Percentiles rank a stretch among this genome's conserved stretches.
Evolutionary conservation across 2,329 filamentous ascomycete species (phyloP).

Genomic region (Parastagonospora avenae): DNA sequence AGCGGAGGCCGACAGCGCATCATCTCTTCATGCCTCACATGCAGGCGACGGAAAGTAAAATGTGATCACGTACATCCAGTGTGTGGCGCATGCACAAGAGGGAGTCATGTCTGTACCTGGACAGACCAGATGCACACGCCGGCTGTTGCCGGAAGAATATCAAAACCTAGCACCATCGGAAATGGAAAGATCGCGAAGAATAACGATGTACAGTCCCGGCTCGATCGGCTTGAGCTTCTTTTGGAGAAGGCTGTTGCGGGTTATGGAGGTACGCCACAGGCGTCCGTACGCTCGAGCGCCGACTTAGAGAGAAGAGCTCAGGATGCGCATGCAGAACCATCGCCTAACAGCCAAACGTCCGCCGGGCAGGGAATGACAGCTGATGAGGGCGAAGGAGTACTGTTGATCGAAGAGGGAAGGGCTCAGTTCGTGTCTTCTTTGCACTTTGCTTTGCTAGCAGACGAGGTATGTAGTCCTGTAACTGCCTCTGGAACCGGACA

Average conservation of each 20-base stretch:
- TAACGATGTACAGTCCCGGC: conserved; percentile 42
- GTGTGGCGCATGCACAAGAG: conserved; percentile 45
- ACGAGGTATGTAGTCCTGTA: conserved; percentile 36
- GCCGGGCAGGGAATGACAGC: conserved; percentile 43
- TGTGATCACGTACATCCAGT: conserved; percentile 47
- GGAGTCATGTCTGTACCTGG: conserved; percentile 45
- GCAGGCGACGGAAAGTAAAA: conserved; percentile 45
- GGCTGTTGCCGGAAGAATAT: conserved; percentile 26
- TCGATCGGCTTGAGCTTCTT: conserved; percentile 45
- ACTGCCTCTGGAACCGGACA: background rate
- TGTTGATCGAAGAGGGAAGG: conserved; percentile 44
- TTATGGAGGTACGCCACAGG: conserved; percentile 15
- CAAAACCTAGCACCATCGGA: conserved; percentile 24
- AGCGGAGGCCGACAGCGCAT: conserved; percentile 41
- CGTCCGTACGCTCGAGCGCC: conserved; percentile 21
- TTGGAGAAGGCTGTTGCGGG: conserved; percentile 41
- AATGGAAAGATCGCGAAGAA: conserved; percentile 30
- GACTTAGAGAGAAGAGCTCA: conserved; percentile 27
- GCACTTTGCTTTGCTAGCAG: conserved; percentile 47
- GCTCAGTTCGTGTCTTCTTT: conserved; percentile 48
- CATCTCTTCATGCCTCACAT: conserved; percentile 47
- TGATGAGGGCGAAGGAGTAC: conserved; percentile 43
- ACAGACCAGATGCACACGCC: conserved; percentile 34
- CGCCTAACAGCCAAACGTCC: conserved; percentile 41
- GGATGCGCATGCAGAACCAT: conserved; percentile 32